A percentile compares a stretch with the other conserved stretches of the same genome.
These are phyloP conservation scores for Fonsecaea multimorphosa DNA, from an alignment of 2,329 filamentous ascomycete species.

Conservation along the genomic window DNA sequence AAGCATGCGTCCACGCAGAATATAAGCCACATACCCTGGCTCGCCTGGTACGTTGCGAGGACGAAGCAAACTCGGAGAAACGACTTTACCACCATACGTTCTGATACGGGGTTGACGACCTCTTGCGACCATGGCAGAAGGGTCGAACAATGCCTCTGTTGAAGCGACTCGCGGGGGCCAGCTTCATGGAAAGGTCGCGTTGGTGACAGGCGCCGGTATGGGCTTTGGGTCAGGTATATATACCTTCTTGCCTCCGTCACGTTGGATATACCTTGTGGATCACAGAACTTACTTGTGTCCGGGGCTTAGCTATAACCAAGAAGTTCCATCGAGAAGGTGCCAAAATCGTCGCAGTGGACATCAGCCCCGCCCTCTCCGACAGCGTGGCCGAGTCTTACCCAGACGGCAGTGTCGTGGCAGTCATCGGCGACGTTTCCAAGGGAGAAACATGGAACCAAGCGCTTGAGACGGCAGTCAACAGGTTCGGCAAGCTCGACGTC, in stretches of 20 bases:
- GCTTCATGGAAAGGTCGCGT: slow-evolving; percentile 49
- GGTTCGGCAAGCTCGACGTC: slow-evolving; percentile 57
- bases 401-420: slow-evolving; percentile 27
- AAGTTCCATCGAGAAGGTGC: slow-evolving; percentile 47
- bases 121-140: neutral
- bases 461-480: slow-evolving; percentile 49
- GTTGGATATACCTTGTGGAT: neutral
- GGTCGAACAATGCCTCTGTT: neutral
- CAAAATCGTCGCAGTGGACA: slow-evolving; percentile 45
- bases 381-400: slow-evolving; percentile 32
- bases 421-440: slow-evolving; percentile 31
- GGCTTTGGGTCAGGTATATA: slow-evolving; percentile 46
- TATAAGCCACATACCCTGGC: neutral
- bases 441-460: slow-evolving; percentile 39
- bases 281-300: neutral
- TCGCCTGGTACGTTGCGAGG: neutral
- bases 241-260: neutral
- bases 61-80: neutral
- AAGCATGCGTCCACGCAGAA: neutral
- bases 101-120: neutral
- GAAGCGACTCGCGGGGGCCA: slow-evolving; percentile 14
- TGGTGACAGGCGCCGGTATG: slow-evolving; percentile 53
- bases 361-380: slow-evolving; percentile 25
- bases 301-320: slow-evolving; percentile 45
- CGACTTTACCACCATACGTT: neutral